A percentile compares a stretch with the other conserved stretches of the same genome.
These are phyloP conservation scores for Gamsiella multidivaricata DNA, from an alignment of 192 early-diverging fungal genomes.

Conservation along the genomic window DNA sequence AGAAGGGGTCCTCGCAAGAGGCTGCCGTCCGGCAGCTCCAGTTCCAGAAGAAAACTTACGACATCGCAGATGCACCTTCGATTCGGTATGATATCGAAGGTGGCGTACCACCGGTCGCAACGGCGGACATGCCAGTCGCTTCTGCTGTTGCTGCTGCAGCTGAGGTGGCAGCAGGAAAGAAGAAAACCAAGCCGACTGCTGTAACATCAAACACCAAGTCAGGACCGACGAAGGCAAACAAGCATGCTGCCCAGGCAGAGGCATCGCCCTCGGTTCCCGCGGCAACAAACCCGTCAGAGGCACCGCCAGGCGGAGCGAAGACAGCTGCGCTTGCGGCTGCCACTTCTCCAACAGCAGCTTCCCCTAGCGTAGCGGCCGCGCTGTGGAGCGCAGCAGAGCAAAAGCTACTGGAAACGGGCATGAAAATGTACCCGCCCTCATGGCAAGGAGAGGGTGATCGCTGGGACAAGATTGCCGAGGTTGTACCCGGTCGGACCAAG, in stretches of 20 bases:
- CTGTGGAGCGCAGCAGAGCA: constrained; percentile 68
- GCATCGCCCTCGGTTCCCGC: neutral
- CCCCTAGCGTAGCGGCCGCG: constrained; percentile 17
- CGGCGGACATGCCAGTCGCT: neutral
- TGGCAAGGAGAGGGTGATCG: constrained; percentile 69
- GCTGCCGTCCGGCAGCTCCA: constrained; percentile 28
- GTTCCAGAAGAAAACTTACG: constrained; percentile 42
- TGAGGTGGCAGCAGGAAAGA: constrained; percentile 1
- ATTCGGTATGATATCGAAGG: constrained; percentile 59
- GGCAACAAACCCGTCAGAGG: neutral
- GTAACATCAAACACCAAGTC: neutral
- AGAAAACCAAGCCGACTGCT: neutral
- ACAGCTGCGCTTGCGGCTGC: constrained; percentile 31
- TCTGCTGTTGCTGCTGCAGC: constrained; percentile 1
- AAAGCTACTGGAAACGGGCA: constrained; percentile 63
- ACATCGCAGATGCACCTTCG: constrained; percentile 58
- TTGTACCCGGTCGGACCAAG: constrained; percentile 67
- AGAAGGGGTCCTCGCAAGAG: constrained; percentile 61
- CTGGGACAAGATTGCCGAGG: constrained; percentile 72
- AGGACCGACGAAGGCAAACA: neutral
- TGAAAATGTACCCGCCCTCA: constrained; percentile 67
- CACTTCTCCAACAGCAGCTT: constrained; percentile 6
- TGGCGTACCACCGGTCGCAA: constrained; percentile 18
- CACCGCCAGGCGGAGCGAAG: constrained; percentile 10
- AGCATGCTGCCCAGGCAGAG: neutral